phyloP scores from a whole-genome alignment of 805 yeast genomes.

The Yarrowia osloensis region DNA sequence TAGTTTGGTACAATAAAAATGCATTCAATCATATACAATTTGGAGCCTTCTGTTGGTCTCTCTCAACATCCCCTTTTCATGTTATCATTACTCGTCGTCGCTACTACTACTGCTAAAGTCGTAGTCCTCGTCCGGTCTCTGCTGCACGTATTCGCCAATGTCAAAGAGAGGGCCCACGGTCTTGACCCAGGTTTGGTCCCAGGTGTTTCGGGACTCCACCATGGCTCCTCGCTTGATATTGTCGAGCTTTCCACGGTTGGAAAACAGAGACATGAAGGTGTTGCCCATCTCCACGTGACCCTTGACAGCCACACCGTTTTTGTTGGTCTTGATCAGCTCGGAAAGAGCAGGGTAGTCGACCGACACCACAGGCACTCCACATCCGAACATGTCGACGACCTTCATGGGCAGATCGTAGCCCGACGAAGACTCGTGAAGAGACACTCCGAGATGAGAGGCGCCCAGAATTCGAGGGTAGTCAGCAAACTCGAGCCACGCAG shows the following conservation, averaged over 20 bases:
- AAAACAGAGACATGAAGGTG: slow-evolving; percentile 44
- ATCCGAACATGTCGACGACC: slow-evolving; percentile 92
- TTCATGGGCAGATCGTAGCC: slow-evolving; percentile 98
- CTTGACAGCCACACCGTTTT: slow-evolving; percentile 67
- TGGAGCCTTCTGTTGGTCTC: background rate
- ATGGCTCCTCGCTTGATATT: slow-evolving; percentile 68
- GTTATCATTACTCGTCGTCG: slow-evolving; percentile 15
- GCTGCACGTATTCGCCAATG: slow-evolving; percentile 39
- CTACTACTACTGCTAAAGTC: slow-evolving; percentile 30
- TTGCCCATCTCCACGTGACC: slow-evolving; percentile 49
- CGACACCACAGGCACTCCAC: slow-evolving; percentile 89
- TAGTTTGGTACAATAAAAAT: slow-evolving; percentile 5
- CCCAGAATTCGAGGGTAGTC: slow-evolving; percentile 78
- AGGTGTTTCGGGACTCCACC: slow-evolving; percentile 63
- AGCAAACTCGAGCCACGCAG: slow-evolving; percentile 74
- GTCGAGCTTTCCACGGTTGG: slow-evolving; percentile 41
- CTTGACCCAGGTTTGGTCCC: slow-evolving; percentile 76
- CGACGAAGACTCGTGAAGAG: slow-evolving; percentile 87
- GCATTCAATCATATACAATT: background rate
- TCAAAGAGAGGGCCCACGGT: slow-evolving; percentile 50
- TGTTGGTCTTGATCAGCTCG: slow-evolving; percentile 70
- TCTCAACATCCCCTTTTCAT: background rate
- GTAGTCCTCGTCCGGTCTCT: slow-evolving; percentile 27
- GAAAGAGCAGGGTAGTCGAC: slow-evolving; percentile 71
- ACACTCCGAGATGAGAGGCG: slow-evolving; percentile 82